Evolutionary conservation across 768 basidiomycete genomes (phyloP).

Genomic region (Tylopilus vinaceipallidus): DNA sequence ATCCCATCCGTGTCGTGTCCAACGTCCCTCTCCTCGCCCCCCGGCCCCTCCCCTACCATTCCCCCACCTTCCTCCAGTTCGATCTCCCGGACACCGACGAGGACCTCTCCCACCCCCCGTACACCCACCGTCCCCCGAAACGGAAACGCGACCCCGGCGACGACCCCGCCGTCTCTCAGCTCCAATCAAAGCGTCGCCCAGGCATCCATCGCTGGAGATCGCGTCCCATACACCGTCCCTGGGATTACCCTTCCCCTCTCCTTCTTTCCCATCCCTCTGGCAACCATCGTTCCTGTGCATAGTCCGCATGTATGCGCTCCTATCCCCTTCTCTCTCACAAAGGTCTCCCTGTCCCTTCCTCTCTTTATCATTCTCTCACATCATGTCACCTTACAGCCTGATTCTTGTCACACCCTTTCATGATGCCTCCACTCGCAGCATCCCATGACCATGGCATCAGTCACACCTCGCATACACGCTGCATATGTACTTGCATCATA

Average conservation of each 20-base stretch:
- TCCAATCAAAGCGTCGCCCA: conserved; percentile 27
- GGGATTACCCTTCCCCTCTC: conserved; percentile 1
- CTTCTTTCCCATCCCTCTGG: conserved; percentile 14
- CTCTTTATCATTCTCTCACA: conserved; percentile 14
- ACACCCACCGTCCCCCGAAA: conserved; percentile 53
- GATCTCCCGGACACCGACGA: conserved; percentile 66
- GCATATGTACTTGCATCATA: conserved; percentile 29
- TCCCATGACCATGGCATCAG: conserved; percentile 1
- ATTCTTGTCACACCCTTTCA: conserved; percentile 7
- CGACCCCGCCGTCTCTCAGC: conserved; percentile 14
- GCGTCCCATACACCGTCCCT: conserved; percentile 11
- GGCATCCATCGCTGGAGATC: conserved; percentile 18
- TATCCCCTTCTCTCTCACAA: conserved; percentile 1
- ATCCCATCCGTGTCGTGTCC: conserved; percentile 75
- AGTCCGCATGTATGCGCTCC: conserved; percentile 5
- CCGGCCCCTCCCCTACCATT: conserved; percentile 66
- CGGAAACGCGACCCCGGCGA: conserved; percentile 44
- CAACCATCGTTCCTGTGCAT: conserved; percentile 20
- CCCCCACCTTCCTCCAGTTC: conserved; percentile 67
- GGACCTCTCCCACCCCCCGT: conserved; percentile 68
- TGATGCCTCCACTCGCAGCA: conserved; percentile 3
- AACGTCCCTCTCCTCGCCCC: conserved; percentile 69
- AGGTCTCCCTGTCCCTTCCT: conserved; percentile 1
- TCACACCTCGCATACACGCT: conserved; percentile 15
- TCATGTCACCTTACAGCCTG: conserved; percentile 7